Conservation (phyloP, 225 moss, liverwort and hornwort genomes). For the Pseudisothecium myosuroides region DNA sequence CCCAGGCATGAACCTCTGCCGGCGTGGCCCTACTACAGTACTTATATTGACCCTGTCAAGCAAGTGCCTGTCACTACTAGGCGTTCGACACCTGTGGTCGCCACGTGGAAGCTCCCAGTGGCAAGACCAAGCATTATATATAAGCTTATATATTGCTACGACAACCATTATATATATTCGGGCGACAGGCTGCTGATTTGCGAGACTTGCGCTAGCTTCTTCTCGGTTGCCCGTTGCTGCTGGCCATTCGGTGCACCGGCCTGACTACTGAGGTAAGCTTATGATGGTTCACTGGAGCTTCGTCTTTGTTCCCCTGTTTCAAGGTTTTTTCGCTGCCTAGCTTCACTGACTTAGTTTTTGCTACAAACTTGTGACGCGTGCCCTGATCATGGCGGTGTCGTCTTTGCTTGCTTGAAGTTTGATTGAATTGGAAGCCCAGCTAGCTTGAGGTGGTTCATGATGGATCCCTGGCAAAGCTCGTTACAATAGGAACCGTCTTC, state of each 20-base stretch:
- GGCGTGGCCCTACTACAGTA: background rate
- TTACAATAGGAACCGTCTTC: background rate
- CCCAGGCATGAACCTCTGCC: too few species aligned
- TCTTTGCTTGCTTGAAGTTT: background rate
- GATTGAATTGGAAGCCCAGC: background rate
- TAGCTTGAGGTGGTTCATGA: background rate
- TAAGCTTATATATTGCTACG: too few species aligned
- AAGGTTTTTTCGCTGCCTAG: background rate
- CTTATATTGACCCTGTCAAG: background rate
- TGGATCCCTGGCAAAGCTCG: too few species aligned
- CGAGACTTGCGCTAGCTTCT: background rate
- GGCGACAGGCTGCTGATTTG: background rate
- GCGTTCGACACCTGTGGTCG: background rate
- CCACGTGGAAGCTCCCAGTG: background rate
- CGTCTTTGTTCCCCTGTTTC: background rate
- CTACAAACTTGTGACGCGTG: background rate
- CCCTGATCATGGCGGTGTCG: background rate
- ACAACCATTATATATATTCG: background rate
- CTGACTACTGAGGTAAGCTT: background rate
- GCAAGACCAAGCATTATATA: too few species aligned
- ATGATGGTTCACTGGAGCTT: background rate
- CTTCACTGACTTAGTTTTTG: background rate
- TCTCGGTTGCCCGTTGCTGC: background rate
- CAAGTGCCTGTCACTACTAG: background rate
- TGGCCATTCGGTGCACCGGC: background rate